phyloP scores from a whole-genome alignment of 176 grass and related monocot species.

The Tillandsia leiboldiana region DNA sequence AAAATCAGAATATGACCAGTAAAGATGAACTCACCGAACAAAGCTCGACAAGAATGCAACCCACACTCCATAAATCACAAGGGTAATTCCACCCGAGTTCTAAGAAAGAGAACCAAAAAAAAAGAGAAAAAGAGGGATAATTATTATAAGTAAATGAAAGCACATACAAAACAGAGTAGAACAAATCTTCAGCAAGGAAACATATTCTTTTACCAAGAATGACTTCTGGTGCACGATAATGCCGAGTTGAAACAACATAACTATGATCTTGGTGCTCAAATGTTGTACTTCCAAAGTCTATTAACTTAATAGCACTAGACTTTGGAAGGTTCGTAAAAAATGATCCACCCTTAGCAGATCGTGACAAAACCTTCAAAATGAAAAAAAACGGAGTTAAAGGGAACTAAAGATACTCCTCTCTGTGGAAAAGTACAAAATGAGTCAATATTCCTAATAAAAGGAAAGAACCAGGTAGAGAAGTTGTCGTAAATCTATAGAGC shows the following conservation, averaged over 20 bases:
- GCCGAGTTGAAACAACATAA: constrained; percentile 87
- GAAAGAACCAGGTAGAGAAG: not conserved
- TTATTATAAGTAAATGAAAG: constrained; percentile 1
- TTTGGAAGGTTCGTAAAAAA: constrained; percentile 88
- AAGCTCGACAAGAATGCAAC: constrained; percentile 93
- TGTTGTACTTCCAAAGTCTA: constrained; percentile 94
- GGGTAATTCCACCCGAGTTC: constrained; percentile 96
- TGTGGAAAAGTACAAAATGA: constrained; percentile 8
- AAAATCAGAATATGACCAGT: not conserved
- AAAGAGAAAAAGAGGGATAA: constrained; percentile 4
- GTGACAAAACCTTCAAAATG: constrained; percentile 42
- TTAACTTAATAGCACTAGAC: constrained; percentile 90
- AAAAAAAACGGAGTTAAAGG: constrained; percentile 17
- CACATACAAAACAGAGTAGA: not conserved
- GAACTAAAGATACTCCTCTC: constrained; percentile 1
- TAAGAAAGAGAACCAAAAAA: constrained; percentile 26
- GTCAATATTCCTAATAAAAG: not conserved
- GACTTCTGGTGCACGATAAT: constrained; percentile 96
- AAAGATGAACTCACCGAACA: constrained; percentile 63
- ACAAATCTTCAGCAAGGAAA: not conserved
- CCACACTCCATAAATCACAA: constrained; percentile 93
- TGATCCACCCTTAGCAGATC: constrained; percentile 59
- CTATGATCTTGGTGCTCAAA: constrained; percentile 90
- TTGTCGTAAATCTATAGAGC: not conserved
- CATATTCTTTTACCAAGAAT: constrained; percentile 67